A percentile compares a stretch with the other conserved stretches of the same genome.
Evolutionary conservation across 495 filamentous ascomycete genomes (phyloP).

Genomic region (Aspergillus sclerotioniger): DNA sequence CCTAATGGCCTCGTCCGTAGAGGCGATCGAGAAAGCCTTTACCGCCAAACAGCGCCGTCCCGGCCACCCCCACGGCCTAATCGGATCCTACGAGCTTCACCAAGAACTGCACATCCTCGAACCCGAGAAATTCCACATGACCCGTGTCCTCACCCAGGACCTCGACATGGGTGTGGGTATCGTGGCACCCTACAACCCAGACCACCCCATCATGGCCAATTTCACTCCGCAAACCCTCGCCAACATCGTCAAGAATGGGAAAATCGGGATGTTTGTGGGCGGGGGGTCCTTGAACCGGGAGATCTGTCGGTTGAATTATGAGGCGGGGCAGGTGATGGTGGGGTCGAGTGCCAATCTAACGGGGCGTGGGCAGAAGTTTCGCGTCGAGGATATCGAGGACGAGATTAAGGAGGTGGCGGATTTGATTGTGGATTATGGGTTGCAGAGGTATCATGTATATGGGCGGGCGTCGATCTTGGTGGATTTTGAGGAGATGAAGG

Average conservation of each 20-base stretch:
- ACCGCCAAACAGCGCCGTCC: constrained; percentile 22
- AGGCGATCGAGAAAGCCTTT: constrained; percentile 22
- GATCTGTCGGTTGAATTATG: constrained; percentile 21
- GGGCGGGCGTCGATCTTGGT: constrained; percentile 20
- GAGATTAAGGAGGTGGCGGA: constrained; percentile 24
- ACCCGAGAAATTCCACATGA: constrained; percentile 22
- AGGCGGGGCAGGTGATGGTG: constrained; percentile 19
- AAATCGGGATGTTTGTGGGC: constrained; percentile 21
- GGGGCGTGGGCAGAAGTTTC: constrained; percentile 26
- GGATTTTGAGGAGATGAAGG: constrained; percentile 24
- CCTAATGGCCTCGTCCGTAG: constrained; percentile 23
- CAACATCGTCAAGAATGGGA: constrained; percentile 23
- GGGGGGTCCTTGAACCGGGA: constrained; percentile 22
- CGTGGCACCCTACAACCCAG: constrained; percentile 15
- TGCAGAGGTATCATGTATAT: constrained; percentile 28
- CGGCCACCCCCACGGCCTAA: constrained; percentile 25
- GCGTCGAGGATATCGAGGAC: constrained; percentile 30
- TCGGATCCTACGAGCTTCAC: constrained; percentile 24
- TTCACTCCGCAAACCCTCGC: constrained; percentile 6
- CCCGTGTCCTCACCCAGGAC: constrained; percentile 25
- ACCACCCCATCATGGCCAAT: constrained; percentile 14
- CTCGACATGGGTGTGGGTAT: constrained; percentile 22
- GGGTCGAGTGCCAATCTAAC: constrained; percentile 31
- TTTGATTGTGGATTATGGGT: constrained; percentile 33
- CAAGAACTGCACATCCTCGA: constrained; percentile 21